Evolutionary conservation across 2,329 filamentous ascomycete species (phyloP), one percentile per base, ranked within the genome.

Genomic region (Fusarium kyushuense): DNA sequence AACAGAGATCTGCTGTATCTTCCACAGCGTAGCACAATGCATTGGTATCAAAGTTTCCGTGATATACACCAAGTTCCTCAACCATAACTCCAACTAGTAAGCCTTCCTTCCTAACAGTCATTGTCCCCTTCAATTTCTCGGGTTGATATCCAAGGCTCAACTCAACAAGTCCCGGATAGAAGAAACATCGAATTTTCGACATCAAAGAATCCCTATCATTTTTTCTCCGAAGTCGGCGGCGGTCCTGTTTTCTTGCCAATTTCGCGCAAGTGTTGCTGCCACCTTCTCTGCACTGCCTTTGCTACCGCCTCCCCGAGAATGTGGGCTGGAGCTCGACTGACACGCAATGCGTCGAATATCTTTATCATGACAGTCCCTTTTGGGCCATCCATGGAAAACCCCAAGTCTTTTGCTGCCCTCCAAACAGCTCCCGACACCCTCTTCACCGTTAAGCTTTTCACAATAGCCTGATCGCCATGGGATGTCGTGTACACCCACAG

Each of bases 401-500:
- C 76, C 43, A 74, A 55, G 7, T 71, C 63, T 38, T 72, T 65
- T 48, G 80, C 53, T 5, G 74, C 71, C 19, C 35, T 25, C 62
- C 75, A 77, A 19, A 79, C 56, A 27, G 73, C 72, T 10, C 63
- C 47, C 17, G 69, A 70, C 33, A 80, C 16, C 27, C 75, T 71
- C 33, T 72, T 65, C 58, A 66, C 61, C 13, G 72, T 69, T 19
- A 73, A 51, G 21, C 53, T 63, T 30, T 72, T 71, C 25, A 79
- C 75, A 6, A 79, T 66, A 9, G 69, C 58, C 12, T 63, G 59
- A 12, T 52, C 62, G 4, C 58, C 56, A 13, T 48, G 32, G 19
- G 29, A 29, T 21, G 73, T 71, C 3, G 71, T 62, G 40, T 76
- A 68, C 11, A 79, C 56, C 79, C 79, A 81, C 17, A 81, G 65